A percentile compares a stretch with the other conserved stretches of the same genome.
phyloP scores from a whole-genome alignment of 371 early-diverging fungal species.

The Mucor mucedo region DNA sequence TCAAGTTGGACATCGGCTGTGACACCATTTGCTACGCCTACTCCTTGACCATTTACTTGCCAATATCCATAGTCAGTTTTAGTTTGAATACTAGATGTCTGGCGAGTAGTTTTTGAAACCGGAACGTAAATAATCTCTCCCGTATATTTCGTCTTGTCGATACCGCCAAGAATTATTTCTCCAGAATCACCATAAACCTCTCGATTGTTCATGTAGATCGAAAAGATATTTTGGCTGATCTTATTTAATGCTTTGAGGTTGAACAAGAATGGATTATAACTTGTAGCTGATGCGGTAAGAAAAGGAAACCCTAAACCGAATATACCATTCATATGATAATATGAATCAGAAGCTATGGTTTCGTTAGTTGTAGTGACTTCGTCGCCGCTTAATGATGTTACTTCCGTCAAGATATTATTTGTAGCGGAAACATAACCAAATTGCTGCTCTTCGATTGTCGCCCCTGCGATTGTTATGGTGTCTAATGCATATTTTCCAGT shows the following conservation, averaged over 20 bases:
- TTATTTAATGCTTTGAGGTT: slow-evolving; percentile 37
- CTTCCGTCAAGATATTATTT: slow-evolving; percentile 28
- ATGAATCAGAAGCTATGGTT: neutral
- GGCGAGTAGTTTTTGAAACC: slow-evolving; percentile 23
- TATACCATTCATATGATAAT: slow-evolving; percentile 41
- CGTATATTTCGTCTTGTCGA: slow-evolving; percentile 53
- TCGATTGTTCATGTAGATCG: slow-evolving; percentile 40
- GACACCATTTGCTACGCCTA: slow-evolving; percentile 17
- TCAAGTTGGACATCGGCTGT: neutral
- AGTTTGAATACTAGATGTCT: neutral
- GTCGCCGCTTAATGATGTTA: slow-evolving; percentile 7
- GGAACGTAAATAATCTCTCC: slow-evolving; percentile 55
- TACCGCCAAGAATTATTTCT: slow-evolving; percentile 64
- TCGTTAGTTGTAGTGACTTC: neutral
- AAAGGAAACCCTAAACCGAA: slow-evolving; percentile 51
- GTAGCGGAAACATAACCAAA: slow-evolving; percentile 36
- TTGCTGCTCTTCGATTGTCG: slow-evolving; percentile 42
- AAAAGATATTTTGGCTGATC: slow-evolving; percentile 44
- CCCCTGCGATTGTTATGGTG: slow-evolving; percentile 33
- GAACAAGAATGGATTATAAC: slow-evolving; percentile 50
- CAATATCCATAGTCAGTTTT: slow-evolving; percentile 39
- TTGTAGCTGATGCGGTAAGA: slow-evolving; percentile 34
- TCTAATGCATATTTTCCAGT: slow-evolving; percentile 39
- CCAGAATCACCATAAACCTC: slow-evolving; percentile 41
- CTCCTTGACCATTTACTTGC: slow-evolving; percentile 46